These are phyloP conservation scores for Coemansia sp. DNA, from an alignment of 192 early-diverging fungal species.

Conservation along the genomic window DNA sequence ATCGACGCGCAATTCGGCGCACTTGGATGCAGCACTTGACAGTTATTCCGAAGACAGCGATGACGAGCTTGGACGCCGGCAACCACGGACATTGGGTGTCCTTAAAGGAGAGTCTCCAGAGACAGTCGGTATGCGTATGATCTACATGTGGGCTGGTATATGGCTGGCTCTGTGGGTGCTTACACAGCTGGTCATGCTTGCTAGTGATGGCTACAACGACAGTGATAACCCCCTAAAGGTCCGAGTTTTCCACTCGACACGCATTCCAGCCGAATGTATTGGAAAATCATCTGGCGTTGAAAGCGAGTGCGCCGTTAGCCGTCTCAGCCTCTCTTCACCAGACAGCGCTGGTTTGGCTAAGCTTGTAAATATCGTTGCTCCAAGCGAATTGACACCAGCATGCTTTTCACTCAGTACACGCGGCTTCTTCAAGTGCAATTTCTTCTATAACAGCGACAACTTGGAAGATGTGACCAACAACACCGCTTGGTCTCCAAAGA, in stretches of 20 bases:
- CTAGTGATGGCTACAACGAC: slow-evolving; percentile 27
- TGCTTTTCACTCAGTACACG: slow-evolving; percentile 40
- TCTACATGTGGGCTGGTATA: slow-evolving; percentile 23
- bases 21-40: neutral
- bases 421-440: slow-evolving; percentile 39
- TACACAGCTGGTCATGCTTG: slow-evolving; percentile 26
- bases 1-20: neutral
- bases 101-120: slow-evolving; percentile 36
- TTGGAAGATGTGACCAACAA: neutral
- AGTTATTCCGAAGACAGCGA: slow-evolving; percentile 3
- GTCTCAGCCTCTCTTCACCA: slow-evolving; percentile 36
- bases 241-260: slow-evolving; percentile 31
- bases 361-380: slow-evolving; percentile 17
- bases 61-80: slow-evolving; percentile 22
- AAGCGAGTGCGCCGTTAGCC: slow-evolving; percentile 15
- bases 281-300: neutral
- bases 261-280: slow-evolving; percentile 22
- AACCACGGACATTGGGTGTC: neutral
- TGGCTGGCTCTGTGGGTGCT: slow-evolving; percentile 37
- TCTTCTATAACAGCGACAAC: neutral
- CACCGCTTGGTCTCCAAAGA: slow-evolving; percentile 20
- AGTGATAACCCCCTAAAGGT: slow-evolving; percentile 29
- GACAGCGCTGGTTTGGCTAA: slow-evolving; percentile 38
- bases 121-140: slow-evolving; percentile 36
- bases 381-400: slow-evolving; percentile 2